Conservation (phyloP, 306 rosid species). For the Cicer arietinum region DNA sequence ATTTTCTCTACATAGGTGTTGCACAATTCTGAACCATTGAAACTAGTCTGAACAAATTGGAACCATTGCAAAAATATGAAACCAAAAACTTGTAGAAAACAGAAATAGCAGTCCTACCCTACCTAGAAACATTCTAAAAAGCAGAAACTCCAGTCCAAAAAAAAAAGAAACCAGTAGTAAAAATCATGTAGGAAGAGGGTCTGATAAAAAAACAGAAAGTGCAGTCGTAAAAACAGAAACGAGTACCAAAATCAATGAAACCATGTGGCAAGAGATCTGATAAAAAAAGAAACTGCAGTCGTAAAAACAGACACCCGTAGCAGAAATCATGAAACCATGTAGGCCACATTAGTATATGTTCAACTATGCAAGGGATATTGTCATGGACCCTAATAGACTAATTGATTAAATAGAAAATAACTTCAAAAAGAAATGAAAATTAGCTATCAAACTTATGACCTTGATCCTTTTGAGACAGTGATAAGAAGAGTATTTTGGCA, state of each 20-base stretch:
- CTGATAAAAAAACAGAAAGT: background rate
- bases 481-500: too few species aligned
- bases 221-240: background rate
- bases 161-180: background rate
- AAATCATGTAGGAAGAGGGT: background rate
- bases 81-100: background rate
- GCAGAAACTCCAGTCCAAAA: background rate
- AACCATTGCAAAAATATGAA: background rate
- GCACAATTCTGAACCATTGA: background rate
- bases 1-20: background rate
- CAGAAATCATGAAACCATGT: background rate
- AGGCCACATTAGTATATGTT: background rate
- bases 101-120: background rate
- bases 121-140: background rate
- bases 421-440: too few species aligned
- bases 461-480: too few species aligned
- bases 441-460: too few species aligned
- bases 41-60: background rate
- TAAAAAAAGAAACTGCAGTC: background rate
- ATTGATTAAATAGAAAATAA: too few species aligned
- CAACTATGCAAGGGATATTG: too few species aligned
- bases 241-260: background rate
- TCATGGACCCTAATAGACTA: too few species aligned
- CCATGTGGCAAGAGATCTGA: background rate
- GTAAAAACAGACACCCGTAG: background rate